Evolutionary conservation across 768 basidiomycete genomes (phyloP), one percentile per base, ranked within the genome.

Genomic region (Leucogyrophana mollusca): DNA sequence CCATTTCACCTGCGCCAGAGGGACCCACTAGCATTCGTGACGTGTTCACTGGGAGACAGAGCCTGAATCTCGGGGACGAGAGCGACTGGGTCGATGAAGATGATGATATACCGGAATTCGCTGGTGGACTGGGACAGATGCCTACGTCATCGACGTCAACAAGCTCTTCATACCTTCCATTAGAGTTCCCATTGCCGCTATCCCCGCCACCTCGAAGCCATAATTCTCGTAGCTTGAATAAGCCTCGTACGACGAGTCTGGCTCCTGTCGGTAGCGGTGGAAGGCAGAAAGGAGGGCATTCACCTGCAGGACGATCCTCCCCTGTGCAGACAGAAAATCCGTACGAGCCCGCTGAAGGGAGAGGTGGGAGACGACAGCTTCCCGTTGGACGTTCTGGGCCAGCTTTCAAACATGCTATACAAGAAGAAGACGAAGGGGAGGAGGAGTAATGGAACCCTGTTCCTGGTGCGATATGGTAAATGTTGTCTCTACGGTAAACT

Each of bases 11-110:
- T 20, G 67, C 54, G 41, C 50, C 55, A 27, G 58, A 72, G 54
- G 51, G 40, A n/a, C 53, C 69, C 1, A 63, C 66, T 59, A 72
- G 49, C 14, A 76, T 93, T 21, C 75, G 90, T 32, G 90, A 93
- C 53, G 90, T 93, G 21, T 90, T 93, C 50, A 81, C 85, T n/a
- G 82, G 85, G 14, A 62, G 85, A 50, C 76, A 73, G 50, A 78
- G 84, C 33, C 52, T 78, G 34, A 78, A 56, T 54, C 61, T 76
- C 41, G 85, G 86, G 7, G 90, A 90, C 56, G 90, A 92, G 55
- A 85, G 83, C 37, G 89, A 91, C 52, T 92, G 90, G 90, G 85
- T 90, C 11, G 90, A 92, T 56, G 87, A 90, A 55, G 90, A 93
- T 34, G 90, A 91, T 6, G 87, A 90, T 55, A 65, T 66, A 16